Evolutionary conservation across 805 yeast species (phyloP).

Genomic region (Lipomyces oligophaga): DNA sequence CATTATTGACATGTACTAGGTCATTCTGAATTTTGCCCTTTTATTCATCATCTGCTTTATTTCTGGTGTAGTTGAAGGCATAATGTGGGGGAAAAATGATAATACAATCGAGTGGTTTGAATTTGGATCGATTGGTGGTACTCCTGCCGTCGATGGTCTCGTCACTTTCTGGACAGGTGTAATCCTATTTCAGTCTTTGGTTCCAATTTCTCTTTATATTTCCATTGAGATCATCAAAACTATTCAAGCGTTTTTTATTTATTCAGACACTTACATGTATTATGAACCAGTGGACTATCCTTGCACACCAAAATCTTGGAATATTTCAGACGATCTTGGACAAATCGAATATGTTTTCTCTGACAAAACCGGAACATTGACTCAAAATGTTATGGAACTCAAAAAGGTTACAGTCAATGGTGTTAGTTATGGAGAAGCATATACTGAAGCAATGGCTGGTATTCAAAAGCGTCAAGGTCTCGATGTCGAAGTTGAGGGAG

Average conservation of each 20-base stretch:
- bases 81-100: constrained; percentile 46
- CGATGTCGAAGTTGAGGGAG: constrained; percentile 51
- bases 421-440: constrained; percentile 65
- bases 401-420: constrained; percentile 70
- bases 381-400: constrained; percentile 81
- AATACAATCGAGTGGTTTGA: constrained; percentile 57
- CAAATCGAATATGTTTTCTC: constrained; percentile 78
- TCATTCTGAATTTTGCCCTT: constrained; percentile 56
- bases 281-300: constrained; percentile 67
- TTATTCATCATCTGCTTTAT: constrained; percentile 64
- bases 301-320: constrained; percentile 79
- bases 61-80: constrained; percentile 67
- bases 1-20: constrained; percentile 3
- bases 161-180: constrained; percentile 68
- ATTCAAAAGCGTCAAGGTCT: constrained; percentile 61
- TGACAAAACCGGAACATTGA: constrained; percentile 80
- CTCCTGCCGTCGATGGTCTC: constrained; percentile 62
- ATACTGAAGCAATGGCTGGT: constrained; percentile 75
- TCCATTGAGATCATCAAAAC: constrained; percentile 78
- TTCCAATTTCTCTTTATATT: constrained; percentile 75
- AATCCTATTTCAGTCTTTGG: constrained; percentile 70
- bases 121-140: constrained; percentile 54
- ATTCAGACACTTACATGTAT: constrained; percentile 65
- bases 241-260: constrained; percentile 69
- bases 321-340: constrained; percentile 77